Evolutionary conservation across 257 asterid species (phyloP), one percentile per base, ranked within the genome.

Genomic region (Nicotiana undulata): DNA sequence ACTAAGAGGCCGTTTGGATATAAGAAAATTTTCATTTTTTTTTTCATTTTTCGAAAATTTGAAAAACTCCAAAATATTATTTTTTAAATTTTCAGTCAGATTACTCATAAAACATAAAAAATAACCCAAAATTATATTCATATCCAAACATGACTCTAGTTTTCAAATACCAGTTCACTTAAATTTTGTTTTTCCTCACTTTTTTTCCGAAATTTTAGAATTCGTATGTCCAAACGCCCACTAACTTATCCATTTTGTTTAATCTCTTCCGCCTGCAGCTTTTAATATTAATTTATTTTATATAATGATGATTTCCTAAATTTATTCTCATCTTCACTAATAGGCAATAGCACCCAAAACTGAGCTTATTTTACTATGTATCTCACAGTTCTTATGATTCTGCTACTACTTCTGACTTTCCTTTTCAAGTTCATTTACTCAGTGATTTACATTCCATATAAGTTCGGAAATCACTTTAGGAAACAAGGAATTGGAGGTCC

Each of bases 401-500:
- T 80, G 20, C 68, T 83, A 22, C 65, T 74, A 0, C 52, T 31
- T 8, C 4, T 61, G 18, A 18, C 28, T 12, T 61, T 83, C 22
- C 1, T 83, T 55, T 60, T 52, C 46, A 83, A 76, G 34, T 61
- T 63, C n/a, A 65, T 80, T 16, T 75, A 74, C 49, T 52, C 78
- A 4, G 72, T 63, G 83, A 4, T 91, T 63, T 87, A 86, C 89
- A 34, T 55, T 70, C 96, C 96, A 1, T 82, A 81, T 26, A 82
- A 65, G 63, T 67, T 87, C 81, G 85, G 88, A 49, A 72, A 22
- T 0, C 91, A 87, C 87, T 91, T 90, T 82, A 81, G 20, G 18
- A 85, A 58, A 24, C 94, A 91, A 82, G 93, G 93, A 65, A 83
- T 90, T 0, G 34, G 16, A 3, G 94, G 96, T 16, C 94, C 92